Percentiles rank a stretch among this genome's conserved stretches.
Evolutionary conservation across 306 rosid genomes (phyloP).

Genomic region (Vachellia collinsii): DNA sequence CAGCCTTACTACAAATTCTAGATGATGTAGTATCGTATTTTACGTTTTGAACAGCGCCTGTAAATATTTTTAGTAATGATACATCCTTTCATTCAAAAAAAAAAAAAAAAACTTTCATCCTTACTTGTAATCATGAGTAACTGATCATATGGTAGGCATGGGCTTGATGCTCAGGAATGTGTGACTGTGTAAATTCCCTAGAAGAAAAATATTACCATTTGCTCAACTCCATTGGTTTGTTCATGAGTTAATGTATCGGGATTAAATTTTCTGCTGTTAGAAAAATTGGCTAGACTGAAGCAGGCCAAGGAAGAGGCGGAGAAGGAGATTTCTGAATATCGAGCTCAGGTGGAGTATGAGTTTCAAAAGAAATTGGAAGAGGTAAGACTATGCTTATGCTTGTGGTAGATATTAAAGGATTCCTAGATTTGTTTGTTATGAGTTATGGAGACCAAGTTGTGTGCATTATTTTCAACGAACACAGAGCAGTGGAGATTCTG

Average conservation of each 20-base stretch:
- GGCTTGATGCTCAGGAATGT: neutral
- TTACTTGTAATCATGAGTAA: neutral
- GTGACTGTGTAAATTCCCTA: neutral
- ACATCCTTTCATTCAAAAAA: too few relatives aligned
- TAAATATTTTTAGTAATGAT: too few relatives aligned
- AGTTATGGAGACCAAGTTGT: conserved; percentile 6
- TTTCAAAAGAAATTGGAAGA: conserved; percentile 75
- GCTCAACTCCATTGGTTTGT: neutral
- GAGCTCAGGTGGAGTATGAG: conserved; percentile 69
- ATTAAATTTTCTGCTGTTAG: conserved; percentile 44
- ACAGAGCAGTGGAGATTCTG: conserved; percentile 93
- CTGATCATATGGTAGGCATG: conserved; percentile 15
- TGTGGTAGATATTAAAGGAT: neutral
- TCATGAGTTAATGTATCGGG: conserved; percentile 22
- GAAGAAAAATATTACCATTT: neutral
- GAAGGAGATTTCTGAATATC: conserved; percentile 74
- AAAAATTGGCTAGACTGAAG: conserved; percentile 79
- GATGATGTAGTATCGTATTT: too few relatives aligned
- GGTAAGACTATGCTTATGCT: conserved; percentile 39
- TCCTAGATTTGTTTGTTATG: conserved; percentile 7
- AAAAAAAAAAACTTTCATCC: neutral
- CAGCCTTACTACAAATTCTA: neutral
- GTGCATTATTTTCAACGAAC: conserved; percentile 30
- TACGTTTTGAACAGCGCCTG: too few relatives aligned
- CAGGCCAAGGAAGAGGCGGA: conserved; percentile 90